Conservation (phyloP, 345 rosid genomes). For the Salix koriyanagi region DNA sequence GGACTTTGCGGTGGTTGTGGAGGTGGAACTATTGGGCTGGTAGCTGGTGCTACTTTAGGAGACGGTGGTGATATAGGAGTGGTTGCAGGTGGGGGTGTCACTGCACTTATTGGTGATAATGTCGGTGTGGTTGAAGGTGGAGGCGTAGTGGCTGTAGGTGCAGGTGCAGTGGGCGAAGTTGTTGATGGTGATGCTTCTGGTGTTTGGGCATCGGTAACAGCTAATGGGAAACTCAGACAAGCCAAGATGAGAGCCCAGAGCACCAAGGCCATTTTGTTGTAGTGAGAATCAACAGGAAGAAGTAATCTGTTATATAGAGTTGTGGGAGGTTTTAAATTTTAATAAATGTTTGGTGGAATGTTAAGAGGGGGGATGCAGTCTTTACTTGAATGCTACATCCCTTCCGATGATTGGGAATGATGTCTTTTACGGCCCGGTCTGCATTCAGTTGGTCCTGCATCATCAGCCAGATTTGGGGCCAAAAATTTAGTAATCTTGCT, state of each 20-base stretch:
- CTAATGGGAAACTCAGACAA: slow-evolving; percentile 35
- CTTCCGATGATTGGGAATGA: slow-evolving; percentile 39
- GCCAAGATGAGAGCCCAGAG: slow-evolving; percentile 35
- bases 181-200: slow-evolving; percentile 63
- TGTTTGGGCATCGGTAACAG: slow-evolving; percentile 52
- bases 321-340: slow-evolving; percentile 6
- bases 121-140: slow-evolving; percentile 37
- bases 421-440: background rate
- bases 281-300: slow-evolving; percentile 22
- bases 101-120: slow-evolving; percentile 38
- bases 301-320: slow-evolving; percentile 19
- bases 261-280: slow-evolving; percentile 43
- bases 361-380: slow-evolving; percentile 44
- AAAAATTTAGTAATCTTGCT: background rate
- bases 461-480: background rate
- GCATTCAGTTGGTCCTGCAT: slow-evolving; percentile 9
- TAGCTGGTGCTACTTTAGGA: slow-evolving; percentile 63
- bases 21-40: slow-evolving; percentile 51
- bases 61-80: slow-evolving; percentile 50
- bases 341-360: slow-evolving; percentile 44
- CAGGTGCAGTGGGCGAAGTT: slow-evolving; percentile 29
- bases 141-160: slow-evolving; percentile 29
- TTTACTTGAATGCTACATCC: slow-evolving; percentile 47
- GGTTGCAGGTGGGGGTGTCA: slow-evolving; percentile 43
- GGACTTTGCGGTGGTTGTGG: slow-evolving; percentile 54